Conservation (phyloP, 2,329 filamentous ascomycete genomes). For the Paracoccidioides lutzii region DNA sequence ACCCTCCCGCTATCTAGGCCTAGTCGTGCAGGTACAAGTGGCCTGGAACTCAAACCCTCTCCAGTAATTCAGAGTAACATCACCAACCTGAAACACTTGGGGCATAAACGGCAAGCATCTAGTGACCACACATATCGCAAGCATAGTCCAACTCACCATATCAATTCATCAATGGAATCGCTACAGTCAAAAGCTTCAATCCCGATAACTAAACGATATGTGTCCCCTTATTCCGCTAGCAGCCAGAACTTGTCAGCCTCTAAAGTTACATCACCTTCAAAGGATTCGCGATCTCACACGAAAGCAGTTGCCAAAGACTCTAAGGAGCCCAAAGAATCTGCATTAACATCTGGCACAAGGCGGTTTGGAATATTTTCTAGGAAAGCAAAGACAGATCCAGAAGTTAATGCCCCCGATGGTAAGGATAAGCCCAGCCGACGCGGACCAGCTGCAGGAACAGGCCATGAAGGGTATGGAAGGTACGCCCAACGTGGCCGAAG, state of each 20-base stretch:
- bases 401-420: constrained; percentile 39
- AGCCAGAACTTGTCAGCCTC: constrained; percentile 15
- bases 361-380: constrained; percentile 70
- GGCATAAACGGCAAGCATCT: constrained; percentile 41
- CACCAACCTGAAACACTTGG: constrained; percentile 32
- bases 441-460: constrained; percentile 82
- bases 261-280: constrained; percentile 5
- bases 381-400: constrained; percentile 51
- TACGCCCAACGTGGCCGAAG: constrained; percentile 35
- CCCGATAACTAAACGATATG: constrained; percentile 15
- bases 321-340: constrained; percentile 20
- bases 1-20: constrained; percentile 45
- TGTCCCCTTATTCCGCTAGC: constrained; percentile 11
- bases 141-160: constrained; percentile 20
- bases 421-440: constrained; percentile 51
- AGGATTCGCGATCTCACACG: not conserved
- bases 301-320: constrained; percentile 11
- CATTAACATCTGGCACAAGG: constrained; percentile 35
- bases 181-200: constrained; percentile 22
- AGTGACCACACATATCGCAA: constrained; percentile 22
- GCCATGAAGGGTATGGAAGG: constrained; percentile 57
- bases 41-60: constrained; percentile 43
- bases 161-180: constrained; percentile 27
- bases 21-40: constrained; percentile 54
- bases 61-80: constrained; percentile 47